phyloP scores from a whole-genome alignment of 2,329 filamentous ascomycete genomes.

The Venturia oleaginea region DNA sequence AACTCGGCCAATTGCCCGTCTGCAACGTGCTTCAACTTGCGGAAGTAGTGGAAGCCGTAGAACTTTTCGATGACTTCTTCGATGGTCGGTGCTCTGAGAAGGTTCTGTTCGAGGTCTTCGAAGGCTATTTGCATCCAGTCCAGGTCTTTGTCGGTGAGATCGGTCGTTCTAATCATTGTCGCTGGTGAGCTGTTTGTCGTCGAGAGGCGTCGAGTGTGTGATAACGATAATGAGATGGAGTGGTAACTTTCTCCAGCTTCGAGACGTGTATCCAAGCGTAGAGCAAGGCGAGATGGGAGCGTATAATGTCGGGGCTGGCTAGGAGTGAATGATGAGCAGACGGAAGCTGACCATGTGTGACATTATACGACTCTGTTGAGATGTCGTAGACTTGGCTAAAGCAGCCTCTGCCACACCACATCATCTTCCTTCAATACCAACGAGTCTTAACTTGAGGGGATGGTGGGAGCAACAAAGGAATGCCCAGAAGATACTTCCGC shows the following conservation, averaged over 20 bases:
- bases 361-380: neutral
- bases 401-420: neutral
- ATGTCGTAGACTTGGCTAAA: neutral
- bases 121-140: conserved; percentile 7
- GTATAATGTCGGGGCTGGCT: neutral
- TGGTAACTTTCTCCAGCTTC: neutral
- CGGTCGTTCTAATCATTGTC: neutral
- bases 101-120: neutral
- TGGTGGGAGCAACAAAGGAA: neutral
- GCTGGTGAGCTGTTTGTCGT: neutral
- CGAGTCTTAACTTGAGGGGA: neutral
- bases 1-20: neutral
- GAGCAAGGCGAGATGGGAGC: neutral
- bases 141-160: conserved; percentile 4
- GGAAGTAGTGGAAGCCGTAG: conserved; percentile 27
- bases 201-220: neutral
- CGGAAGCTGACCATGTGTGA: neutral
- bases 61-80: conserved; percentile 29
- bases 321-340: neutral
- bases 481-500: neutral
- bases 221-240: neutral
- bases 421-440: neutral
- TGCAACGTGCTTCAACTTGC: neutral
- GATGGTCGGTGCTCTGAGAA: conserved; percentile 21
- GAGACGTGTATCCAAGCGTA: neutral